Percentiles rank a stretch among this genome's conserved stretches.
phyloP scores from a whole-genome alignment of 1,284 basidiomycete species.

The Meripilus lineatus region DNA sequence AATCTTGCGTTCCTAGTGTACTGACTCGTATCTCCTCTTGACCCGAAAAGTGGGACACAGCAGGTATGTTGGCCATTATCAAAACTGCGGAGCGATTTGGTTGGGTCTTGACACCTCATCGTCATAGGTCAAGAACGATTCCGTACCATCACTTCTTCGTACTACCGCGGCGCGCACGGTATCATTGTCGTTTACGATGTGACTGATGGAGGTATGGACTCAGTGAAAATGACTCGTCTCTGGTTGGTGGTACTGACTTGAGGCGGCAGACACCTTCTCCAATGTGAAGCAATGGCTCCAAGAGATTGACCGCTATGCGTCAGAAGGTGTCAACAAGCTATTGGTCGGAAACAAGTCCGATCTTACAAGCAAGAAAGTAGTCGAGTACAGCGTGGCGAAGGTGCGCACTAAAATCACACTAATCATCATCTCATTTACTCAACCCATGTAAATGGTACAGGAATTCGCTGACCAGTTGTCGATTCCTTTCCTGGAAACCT shows the following conservation, averaged over 20 bases:
- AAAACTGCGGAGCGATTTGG: no score
- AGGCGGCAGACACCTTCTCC: conserved; percentile 88
- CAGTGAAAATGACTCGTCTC: conserved; percentile 6
- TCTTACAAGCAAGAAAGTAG: conserved; percentile 97
- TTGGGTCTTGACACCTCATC: neutral
- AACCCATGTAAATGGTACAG: conserved; percentile 31
- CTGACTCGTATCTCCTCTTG: no score
- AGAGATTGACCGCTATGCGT: conserved; percentile 98
- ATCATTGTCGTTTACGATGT: conserved; percentile 99
- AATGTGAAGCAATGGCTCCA: conserved; percentile 99
- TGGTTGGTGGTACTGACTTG: neutral
- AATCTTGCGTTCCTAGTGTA: no score
- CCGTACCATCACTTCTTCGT: conserved; percentile 97
- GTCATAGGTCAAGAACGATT: conserved; percentile 86
- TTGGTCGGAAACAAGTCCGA: conserved; percentile 99
- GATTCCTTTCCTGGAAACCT: conserved; percentile 98
- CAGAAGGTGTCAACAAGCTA: conserved; percentile 97
- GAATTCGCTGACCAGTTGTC: conserved; percentile 95
- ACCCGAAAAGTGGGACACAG: conserved; percentile 84
- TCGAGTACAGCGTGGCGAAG: conserved; percentile 97
- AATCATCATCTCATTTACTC: conserved; percentile 7
- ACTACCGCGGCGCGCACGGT: conserved; percentile 95
- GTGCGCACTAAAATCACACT: conserved; percentile 35
- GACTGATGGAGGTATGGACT: conserved; percentile 84
- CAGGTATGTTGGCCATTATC: conserved; percentile 57